Base-by-base conservation (phyloP, 345 rosid genomes). In the Psidium guajava region DNA sequence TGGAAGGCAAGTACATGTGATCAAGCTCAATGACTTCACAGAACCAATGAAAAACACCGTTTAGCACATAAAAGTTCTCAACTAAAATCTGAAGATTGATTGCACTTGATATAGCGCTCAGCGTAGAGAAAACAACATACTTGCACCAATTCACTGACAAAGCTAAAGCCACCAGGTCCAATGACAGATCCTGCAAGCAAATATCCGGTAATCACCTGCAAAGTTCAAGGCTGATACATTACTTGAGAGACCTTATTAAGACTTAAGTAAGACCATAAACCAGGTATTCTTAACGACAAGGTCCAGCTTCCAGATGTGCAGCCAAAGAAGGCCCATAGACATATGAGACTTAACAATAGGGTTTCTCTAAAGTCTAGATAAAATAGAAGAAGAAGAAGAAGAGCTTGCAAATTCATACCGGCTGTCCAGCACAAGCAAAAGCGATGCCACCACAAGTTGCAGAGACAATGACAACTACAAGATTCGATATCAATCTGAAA, bases 371-470 rank as follows among this genome's bases (percentile, higher is more conserved):
- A 69, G 36, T 47, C 80, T 32, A 36, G n/a, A n/a, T n/a, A n/a
- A n/a, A n/a, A n/a, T n/a, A n/a, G 7, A 61, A 59, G 73, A 59
- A 58, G 36, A 61, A 28, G 24, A 61, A 28, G 24, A 69, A 69
- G 24, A 69, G 47, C 77, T 69, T 69, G 47, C 47, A 69, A 55
- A 74, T 75, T 57, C 96, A 88, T 82, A 97, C 99, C 93, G 98
- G 98, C 89, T 95, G 99, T 87, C 99, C 98, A 92, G 98, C 98
- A 90, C 97, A 97, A 83, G 98, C 99, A 91, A 97, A 97, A 64
- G 98, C 99, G 86, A 97, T 95, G 85, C 99, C 99, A 90, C 98
- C 99, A 89, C 98, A 97, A 89, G 98, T 94, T 85, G 98, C 99
- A 88, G 98, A 97, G 87, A 97, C 98, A 87, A 95, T 97, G 93